Evolutionary conservation across 768 basidiomycete species (phyloP).

Genomic region (Suillus hirtellus): DNA sequence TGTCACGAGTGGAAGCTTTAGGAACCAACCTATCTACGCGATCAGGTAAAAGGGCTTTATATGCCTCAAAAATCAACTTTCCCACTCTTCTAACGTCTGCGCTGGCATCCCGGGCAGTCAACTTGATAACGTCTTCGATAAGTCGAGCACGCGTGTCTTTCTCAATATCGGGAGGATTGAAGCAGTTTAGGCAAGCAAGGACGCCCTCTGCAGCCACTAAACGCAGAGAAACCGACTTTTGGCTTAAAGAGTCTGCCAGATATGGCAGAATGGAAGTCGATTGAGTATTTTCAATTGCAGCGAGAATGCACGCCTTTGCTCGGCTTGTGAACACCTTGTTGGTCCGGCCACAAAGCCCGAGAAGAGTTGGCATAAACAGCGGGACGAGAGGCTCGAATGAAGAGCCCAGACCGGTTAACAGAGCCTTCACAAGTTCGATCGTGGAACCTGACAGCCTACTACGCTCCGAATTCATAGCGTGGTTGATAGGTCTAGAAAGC

Average conservation of each 20-base stretch:
- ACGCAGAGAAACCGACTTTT: slow-evolving; percentile 68
- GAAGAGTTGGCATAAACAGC: slow-evolving; percentile 67
- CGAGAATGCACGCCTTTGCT: slow-evolving; percentile 57
- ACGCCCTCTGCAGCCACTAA: slow-evolving; percentile 66
- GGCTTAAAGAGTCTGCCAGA: slow-evolving; percentile 55
- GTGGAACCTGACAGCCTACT: slow-evolving; percentile 68
- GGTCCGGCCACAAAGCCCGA: slow-evolving; percentile 67
- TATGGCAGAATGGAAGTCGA: slow-evolving; percentile 62
- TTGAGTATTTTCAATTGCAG: slow-evolving; percentile 68
- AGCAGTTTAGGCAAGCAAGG: slow-evolving; percentile 66
- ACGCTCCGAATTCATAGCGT: slow-evolving; percentile 70
- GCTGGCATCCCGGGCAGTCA: slow-evolving; percentile 69
- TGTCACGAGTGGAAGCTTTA: slow-evolving; percentile 1
- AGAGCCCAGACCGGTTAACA: slow-evolving; percentile 56
- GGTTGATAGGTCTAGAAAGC: slow-evolving; percentile 53
- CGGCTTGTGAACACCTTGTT: slow-evolving; percentile 79
- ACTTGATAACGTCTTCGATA: slow-evolving; percentile 69
- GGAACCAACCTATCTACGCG: slow-evolving; percentile 62
- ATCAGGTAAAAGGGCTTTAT: slow-evolving; percentile 66
- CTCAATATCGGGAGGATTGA: slow-evolving; percentile 79
- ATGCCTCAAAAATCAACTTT: slow-evolving; percentile 74
- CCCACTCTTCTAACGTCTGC: slow-evolving; percentile 72
- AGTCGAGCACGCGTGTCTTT: slow-evolving; percentile 63
- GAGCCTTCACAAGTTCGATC: slow-evolving; percentile 56
- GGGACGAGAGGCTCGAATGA: slow-evolving; percentile 68